A percentile compares a stretch with the other conserved stretches of the same genome.
Conservation (phyloP, 2,329 filamentous ascomycete species). For the Colletotrichum sidae region DNA sequence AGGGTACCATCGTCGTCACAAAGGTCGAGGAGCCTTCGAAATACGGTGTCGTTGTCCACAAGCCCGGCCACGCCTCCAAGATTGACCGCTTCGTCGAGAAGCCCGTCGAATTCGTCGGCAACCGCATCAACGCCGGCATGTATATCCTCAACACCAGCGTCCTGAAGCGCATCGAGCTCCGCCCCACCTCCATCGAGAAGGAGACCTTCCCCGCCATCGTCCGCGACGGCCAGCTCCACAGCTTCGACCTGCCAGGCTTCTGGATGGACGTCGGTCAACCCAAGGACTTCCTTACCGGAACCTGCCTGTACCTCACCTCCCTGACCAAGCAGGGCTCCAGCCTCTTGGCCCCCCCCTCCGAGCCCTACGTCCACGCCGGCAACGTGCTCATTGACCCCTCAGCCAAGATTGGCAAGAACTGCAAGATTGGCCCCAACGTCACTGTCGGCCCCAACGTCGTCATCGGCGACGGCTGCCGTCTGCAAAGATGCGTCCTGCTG, state of each 20-base stretch:
- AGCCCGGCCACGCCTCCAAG: constrained; percentile 87
- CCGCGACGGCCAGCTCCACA: constrained; percentile 90
- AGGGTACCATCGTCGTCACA: constrained; percentile 97
- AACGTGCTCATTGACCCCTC: constrained; percentile 96
- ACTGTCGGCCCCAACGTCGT: constrained; percentile 94
- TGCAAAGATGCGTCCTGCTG: constrained; percentile 93
- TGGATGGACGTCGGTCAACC: constrained; percentile 99
- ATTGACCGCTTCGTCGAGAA: constrained; percentile 99
- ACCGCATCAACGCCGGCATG: constrained; percentile 98
- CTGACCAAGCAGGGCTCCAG: constrained; percentile 91
- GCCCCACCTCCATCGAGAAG: constrained; percentile 97
- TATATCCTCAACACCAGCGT: constrained; percentile 97
- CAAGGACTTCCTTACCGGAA: constrained; percentile 97
- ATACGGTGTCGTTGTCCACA: constrained; percentile 98
- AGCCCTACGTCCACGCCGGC: constrained; percentile 88
- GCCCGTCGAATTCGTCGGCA: constrained; percentile 97
- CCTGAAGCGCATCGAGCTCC: constrained; percentile 91
- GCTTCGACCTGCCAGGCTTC: constrained; percentile 95
- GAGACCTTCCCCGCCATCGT: constrained; percentile 97
- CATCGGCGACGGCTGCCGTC: constrained; percentile 90
- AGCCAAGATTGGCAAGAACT: constrained; percentile 98
- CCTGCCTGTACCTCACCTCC: constrained; percentile 94
- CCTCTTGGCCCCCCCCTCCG: constrained; percentile 77
- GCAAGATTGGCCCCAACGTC: constrained; percentile 96
- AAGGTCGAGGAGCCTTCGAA: constrained; percentile 99